Evolutionary conservation across 176 grass and related monocot species (phyloP), one percentile per base, ranked within the genome.

Genomic region (Carex littledalei): DNA sequence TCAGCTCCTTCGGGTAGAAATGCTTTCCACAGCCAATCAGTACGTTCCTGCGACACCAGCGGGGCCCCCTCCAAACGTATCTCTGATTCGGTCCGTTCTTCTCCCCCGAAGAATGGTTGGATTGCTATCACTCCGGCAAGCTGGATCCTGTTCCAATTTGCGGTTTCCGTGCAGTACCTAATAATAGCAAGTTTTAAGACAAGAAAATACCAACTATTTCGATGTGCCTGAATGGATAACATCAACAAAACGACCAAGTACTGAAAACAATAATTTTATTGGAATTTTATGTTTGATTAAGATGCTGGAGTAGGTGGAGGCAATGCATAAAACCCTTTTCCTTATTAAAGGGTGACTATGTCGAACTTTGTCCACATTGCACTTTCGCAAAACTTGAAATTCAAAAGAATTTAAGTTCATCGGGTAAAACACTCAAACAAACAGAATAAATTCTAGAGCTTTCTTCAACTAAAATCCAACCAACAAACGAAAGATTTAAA

Each of bases 71-170:
- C 29, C 41, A 98, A 86, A 11, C 85, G 89, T 35, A 91, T 76
- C 89, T 94, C 95, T 0, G 95, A 54, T 1, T 86, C 79, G 1
- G 95, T 98, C 1, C 87, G 71, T 87, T 90, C 95, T 90, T 94
- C 88, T 45, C 95, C 95, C 49, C 92, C 92, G 79, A 94, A 98
- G 92, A 91, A 98, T 8, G 91, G 91, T 85, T 98, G 91, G 86
- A 98, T 93, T 16, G 91, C 57, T 70, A 98, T 18, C 75, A 94
- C 39, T 2, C 92, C 88, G 0, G 31, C 13, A 35, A 98, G 6
- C 12, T 90, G 85, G 73, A 98, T 29, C 34, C 0, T 8, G 2
- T 52, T 1, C 87, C 91, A 94, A n/a, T 37, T 3, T 4, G 66
- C 0, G 0, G 49, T 21, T 8, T 61, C 59, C 3, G 70, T 31